Evolutionary conservation across 257 asterid genomes (phyloP).

Genomic region (Lavandula angustifolia): DNA sequence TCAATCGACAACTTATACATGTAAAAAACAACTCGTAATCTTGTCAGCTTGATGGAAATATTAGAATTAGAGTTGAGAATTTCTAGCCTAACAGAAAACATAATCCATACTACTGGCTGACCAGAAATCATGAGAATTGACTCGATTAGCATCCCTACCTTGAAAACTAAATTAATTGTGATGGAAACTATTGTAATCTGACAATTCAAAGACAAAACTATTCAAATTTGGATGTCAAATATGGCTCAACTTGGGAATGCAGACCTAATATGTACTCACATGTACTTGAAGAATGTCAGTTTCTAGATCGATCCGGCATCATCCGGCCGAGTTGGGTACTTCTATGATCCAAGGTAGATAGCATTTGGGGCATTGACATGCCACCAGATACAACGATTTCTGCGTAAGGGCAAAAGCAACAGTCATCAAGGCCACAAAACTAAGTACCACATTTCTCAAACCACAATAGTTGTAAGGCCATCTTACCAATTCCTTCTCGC

Average conservation of each 20-base stretch:
- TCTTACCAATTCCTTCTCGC: constrained; percentile 71
- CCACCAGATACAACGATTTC: constrained; percentile 77
- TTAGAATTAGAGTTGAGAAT: no score
- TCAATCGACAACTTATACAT: no score
- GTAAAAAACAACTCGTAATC: no score
- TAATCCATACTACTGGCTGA: no score
- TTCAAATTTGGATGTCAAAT: no score
- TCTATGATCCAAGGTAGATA: constrained; percentile 57
- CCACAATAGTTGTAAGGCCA: constrained; percentile 18
- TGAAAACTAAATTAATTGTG: no score
- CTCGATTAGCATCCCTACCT: no score
- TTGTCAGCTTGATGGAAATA: no score
- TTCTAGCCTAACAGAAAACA: no score
- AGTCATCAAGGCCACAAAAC: constrained; percentile 6
- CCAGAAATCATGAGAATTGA: no score
- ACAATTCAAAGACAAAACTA: no score
- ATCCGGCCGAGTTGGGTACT: constrained; percentile 45
- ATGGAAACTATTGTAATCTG: no score
- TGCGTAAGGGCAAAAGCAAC: constrained; percentile 36
- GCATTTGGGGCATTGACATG: constrained; percentile 74
- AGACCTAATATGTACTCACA: constrained; percentile 4
- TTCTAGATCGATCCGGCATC: constrained; percentile 46
- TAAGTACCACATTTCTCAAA: background rate
- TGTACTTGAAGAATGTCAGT: constrained; percentile 35
- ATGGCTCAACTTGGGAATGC: constrained; percentile 26